Evolutionary conservation across 2,329 filamentous ascomycete species (phyloP).

Genomic region (Sclerotinia nivalis): DNA sequence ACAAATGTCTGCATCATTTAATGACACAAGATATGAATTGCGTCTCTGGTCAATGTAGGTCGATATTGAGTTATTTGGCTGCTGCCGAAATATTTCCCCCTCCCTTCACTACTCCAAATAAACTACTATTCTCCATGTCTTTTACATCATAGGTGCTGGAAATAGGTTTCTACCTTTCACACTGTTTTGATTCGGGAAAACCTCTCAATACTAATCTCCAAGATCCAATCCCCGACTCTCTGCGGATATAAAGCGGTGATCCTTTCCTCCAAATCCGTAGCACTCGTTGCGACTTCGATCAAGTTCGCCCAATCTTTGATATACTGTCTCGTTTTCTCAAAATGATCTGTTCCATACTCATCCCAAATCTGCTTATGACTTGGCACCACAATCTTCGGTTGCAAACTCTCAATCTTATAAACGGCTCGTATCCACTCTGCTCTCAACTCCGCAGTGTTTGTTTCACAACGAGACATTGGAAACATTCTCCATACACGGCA

Average conservation of each 20-base stretch:
- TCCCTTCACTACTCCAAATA: no score
- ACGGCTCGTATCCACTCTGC: conserved; percentile 40
- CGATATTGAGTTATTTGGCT: background rate
- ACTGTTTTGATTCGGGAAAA: background rate
- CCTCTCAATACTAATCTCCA: conserved; percentile 4
- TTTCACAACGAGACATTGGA: conserved; percentile 42
- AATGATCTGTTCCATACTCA: conserved; percentile 34
- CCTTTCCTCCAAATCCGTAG: background rate
- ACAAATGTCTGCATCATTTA: background rate
- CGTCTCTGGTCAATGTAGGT: background rate
- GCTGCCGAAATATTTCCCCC: background rate
- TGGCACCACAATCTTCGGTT: conserved; percentile 39
- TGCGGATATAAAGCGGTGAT: conserved; percentile 5
- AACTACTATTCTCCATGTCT: background rate
- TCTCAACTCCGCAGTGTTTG: conserved; percentile 36
- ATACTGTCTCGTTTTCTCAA: conserved; percentile 37
- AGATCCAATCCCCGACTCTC: conserved; percentile 14
- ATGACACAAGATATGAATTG: no score
- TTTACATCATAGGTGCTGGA: background rate
- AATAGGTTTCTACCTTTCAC: conserved; percentile 9
- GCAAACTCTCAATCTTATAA: conserved; percentile 38
- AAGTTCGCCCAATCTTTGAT: conserved; percentile 28
- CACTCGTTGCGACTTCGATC: background rate
- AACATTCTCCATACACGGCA: conserved; percentile 42
- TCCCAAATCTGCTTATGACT: conserved; percentile 38